These are phyloP conservation scores for Penicillium paxilli DNA, from an alignment of 495 filamentous ascomycete species.

Conservation along the genomic window DNA sequence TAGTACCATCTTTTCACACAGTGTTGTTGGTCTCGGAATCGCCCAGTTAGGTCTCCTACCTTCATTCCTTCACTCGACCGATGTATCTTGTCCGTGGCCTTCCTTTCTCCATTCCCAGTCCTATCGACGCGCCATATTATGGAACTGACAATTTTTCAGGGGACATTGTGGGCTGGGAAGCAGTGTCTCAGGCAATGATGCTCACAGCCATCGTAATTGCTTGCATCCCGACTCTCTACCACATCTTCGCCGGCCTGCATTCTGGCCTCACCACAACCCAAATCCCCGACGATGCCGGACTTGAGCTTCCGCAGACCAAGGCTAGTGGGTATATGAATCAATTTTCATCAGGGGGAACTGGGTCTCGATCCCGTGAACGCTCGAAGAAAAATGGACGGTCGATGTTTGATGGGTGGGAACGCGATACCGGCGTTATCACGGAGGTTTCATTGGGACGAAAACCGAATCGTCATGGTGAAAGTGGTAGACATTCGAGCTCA, in stretches of 20 bases:
- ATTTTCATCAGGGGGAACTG: slow-evolving; percentile 1
- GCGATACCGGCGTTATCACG: slow-evolving; percentile 6
- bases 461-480: neutral
- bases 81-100: slow-evolving; percentile 20
- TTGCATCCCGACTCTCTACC: slow-evolving; percentile 37
- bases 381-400: slow-evolving; percentile 1
- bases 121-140: neutral
- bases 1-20: slow-evolving; percentile 3
- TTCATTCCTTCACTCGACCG: slow-evolving; percentile 18
- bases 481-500: neutral
- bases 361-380: neutral
- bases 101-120: neutral
- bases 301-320: slow-evolving; percentile 18
- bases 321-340: slow-evolving; percentile 15
- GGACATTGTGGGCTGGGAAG: slow-evolving; percentile 11
- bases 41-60: slow-evolving; percentile 21
- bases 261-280: slow-evolving; percentile 35
- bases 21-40: slow-evolving; percentile 22
- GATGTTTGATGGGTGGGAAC: slow-evolving; percentile 6
- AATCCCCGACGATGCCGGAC: slow-evolving; percentile 16
- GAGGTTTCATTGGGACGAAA: slow-evolving; percentile 1
- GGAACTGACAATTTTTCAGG: slow-evolving; percentile 14
- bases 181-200: slow-evolving; percentile 27
- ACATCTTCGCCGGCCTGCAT: slow-evolving; percentile 35
- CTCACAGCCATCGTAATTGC: slow-evolving; percentile 27